Conservation (phyloP, 139 green algal genomes). For the Helicosporidium sp. region DNA sequence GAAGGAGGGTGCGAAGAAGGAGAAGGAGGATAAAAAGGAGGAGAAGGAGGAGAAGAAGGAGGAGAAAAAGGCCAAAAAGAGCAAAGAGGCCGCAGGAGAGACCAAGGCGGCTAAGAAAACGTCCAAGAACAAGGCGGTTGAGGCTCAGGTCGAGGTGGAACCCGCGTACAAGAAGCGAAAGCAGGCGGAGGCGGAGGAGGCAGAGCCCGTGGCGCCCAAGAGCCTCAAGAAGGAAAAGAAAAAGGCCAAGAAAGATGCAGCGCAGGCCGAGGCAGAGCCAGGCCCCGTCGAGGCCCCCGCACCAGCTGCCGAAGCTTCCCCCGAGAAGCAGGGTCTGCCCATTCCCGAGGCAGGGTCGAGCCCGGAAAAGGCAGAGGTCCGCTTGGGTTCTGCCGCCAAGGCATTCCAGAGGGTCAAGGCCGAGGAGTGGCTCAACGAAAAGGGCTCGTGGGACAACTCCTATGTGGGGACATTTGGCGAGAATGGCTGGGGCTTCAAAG, state of each 20-base stretch:
- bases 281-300: background rate
- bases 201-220: constrained; percentile 2
- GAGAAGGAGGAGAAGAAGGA: constrained; percentile 6
- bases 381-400: constrained; percentile 10
- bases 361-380: background rate
- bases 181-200: constrained; percentile 1
- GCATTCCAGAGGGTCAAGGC: constrained; percentile 66
- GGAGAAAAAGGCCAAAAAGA: background rate
- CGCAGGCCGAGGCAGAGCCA: background rate
- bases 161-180: no score
- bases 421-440: constrained; percentile 60
- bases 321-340: constrained; percentile 2
- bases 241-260: constrained; percentile 12
- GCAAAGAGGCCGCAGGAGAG: constrained; percentile 1
- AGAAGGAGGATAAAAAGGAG: background rate
- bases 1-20: background rate
- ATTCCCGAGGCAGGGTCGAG: background rate
- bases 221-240: constrained; percentile 13
- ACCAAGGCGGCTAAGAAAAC: constrained; percentile 1
- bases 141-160: background rate
- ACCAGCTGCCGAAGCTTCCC: background rate
- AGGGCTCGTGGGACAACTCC: constrained; percentile 51
- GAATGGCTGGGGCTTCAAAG: constrained; percentile 78
- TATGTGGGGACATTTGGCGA: constrained; percentile 48
- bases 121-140: background rate